Percentiles rank a stretch among this genome's conserved stretches.
These are phyloP conservation scores for Hirsutella thompsonii DNA, from an alignment of 2,329 filamentous ascomycete genomes.

Conservation along the genomic window DNA sequence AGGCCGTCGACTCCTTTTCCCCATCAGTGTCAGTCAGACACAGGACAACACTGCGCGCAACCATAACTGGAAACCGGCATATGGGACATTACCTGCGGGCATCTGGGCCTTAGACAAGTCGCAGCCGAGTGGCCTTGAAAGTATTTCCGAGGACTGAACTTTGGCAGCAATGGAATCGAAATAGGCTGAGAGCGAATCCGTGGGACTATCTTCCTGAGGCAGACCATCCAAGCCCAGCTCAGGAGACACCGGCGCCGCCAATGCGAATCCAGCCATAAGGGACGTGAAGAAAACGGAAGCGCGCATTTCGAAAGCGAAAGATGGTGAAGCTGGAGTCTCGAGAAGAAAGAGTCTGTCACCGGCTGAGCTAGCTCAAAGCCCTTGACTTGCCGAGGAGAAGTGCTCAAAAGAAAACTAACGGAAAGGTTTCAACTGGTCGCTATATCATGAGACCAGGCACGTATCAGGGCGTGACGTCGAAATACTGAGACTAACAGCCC, in stretches of 20 bases:
- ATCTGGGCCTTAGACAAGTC: constrained; percentile 40
- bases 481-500: too few relatives aligned
- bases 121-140: constrained; percentile 31
- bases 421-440: too few relatives aligned
- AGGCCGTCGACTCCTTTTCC: constrained; percentile 41
- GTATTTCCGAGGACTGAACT: constrained; percentile 32
- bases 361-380: too few relatives aligned
- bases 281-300: constrained; percentile 32
- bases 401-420: too few relatives aligned
- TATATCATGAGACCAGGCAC: too few relatives aligned
- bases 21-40: neutral
- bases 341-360: neutral
- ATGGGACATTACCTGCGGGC: constrained; percentile 29
- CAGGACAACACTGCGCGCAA: too few relatives aligned
- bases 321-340: neutral
- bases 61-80: neutral
- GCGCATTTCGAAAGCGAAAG: constrained; percentile 29
- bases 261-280: constrained; percentile 30
- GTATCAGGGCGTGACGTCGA: too few relatives aligned
- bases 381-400: too few relatives aligned
- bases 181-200: constrained; percentile 42
- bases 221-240: constrained; percentile 11
- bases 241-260: constrained; percentile 30
- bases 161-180: constrained; percentile 47
- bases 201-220: constrained; percentile 22